These are phyloP conservation scores for Nakazawaea ambrosiae DNA, from an alignment of 805 yeast genomes.

Conservation along the genomic window DNA sequence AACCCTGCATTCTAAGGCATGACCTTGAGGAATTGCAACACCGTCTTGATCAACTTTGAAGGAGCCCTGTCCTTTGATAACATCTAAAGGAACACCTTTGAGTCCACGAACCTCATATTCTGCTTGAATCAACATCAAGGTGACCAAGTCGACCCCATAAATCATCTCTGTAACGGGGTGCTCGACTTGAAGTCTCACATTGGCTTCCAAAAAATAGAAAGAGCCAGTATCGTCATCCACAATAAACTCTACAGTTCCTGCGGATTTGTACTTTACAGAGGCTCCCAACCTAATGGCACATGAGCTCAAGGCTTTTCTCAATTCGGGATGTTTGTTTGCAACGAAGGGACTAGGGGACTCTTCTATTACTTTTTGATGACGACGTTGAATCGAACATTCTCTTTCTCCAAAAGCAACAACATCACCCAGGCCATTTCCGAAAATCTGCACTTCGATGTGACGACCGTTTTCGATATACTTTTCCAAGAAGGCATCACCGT, in stretches of 20 bases:
- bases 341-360: constrained; percentile 23
- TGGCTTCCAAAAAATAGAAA: constrained; percentile 22
- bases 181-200: constrained; percentile 24
- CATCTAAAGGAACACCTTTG: constrained; percentile 15
- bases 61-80: constrained; percentile 11
- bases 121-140: constrained; percentile 20
- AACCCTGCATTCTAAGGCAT: constrained; percentile 22
- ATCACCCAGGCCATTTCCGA: constrained; percentile 23
- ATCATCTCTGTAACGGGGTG: constrained; percentile 23
- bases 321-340: constrained; percentile 5
- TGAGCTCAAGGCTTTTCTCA: constrained; percentile 15
- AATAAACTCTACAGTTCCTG: constrained; percentile 24
- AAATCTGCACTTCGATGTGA: constrained; percentile 23
- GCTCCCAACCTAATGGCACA: constrained; percentile 18
- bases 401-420: constrained; percentile 22
- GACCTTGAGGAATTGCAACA: constrained; percentile 19
- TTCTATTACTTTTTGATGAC: constrained; percentile 25
- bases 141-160: constrained; percentile 19
- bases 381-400: constrained; percentile 24
- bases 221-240: constrained; percentile 20
- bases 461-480: constrained; percentile 20
- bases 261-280: constrained; percentile 20
- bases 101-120: constrained; percentile 17
- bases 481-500: constrained; percentile 20
- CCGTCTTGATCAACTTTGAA: constrained; percentile 10